Evolutionary conservation across 441 rosid genomes (phyloP).

Genomic region (Eutrema salsugineum): DNA sequence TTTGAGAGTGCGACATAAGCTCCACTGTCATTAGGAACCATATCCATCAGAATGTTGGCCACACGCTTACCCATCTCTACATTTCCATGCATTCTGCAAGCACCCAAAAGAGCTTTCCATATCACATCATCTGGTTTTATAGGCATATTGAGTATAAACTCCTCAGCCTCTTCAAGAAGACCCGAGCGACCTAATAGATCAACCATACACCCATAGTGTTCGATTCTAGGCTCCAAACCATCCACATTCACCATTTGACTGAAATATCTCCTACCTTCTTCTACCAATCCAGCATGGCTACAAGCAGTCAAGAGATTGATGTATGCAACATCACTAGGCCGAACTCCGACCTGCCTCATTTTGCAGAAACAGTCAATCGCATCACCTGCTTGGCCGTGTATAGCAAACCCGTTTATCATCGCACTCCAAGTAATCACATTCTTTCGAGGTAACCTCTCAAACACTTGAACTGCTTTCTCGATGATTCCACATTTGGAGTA

Average conservation of each 20-base stretch:
- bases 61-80: conserved; percentile 47
- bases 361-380: conserved; percentile 36
- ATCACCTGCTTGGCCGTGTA: conserved; percentile 41
- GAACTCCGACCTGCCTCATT: conserved; percentile 32
- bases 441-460: conserved; percentile 36
- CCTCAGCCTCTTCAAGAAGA: conserved; percentile 43
- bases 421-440: conserved; percentile 49
- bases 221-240: conserved; percentile 45
- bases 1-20: conserved; percentile 60
- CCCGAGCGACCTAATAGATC: conserved; percentile 45
- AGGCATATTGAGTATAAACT: conserved; percentile 44
- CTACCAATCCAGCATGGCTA: conserved; percentile 41
- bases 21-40: conserved; percentile 61
- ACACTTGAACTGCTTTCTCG: conserved; percentile 44
- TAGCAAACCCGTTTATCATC: conserved; percentile 43
- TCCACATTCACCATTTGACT: conserved; percentile 38
- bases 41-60: conserved; percentile 43
- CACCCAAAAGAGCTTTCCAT: conserved; percentile 52
- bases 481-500: conserved; percentile 50
- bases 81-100: conserved; percentile 53
- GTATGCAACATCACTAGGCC: conserved; percentile 41
- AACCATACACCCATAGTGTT: conserved; percentile 54
- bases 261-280: conserved; percentile 37
- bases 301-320: conserved; percentile 46
- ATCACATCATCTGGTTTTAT: conserved; percentile 46